Evolutionary conservation across 1,284 basidiomycete genomes (phyloP), one percentile per base, ranked within the genome.

Genomic region (Ustilago shanxiensis): DNA sequence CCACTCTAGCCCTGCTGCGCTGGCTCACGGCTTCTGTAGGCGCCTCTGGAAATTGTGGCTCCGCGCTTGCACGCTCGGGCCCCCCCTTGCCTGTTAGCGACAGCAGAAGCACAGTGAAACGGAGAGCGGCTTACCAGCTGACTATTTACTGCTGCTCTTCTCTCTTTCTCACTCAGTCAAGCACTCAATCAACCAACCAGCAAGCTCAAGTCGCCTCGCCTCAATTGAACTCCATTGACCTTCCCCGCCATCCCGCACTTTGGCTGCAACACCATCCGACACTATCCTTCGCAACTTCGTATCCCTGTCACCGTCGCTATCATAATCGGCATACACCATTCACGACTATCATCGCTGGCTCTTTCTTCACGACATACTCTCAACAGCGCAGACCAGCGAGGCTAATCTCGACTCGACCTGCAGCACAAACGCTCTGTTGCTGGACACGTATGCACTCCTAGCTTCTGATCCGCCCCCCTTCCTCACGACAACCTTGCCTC

Each of bases 91-190:
- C 8, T 18, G 13, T 14, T 8, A 5, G 53, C 24, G 44, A 26
- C 53, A 55, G 52, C 51, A 53, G 33, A 37, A 53, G 51, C 52
- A 33, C 29, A 49, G 47, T 49, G 47, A 49, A 14, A 49, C 47
- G 26, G 24, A 33, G 16, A 18, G 24, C 33, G 28, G 51, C 51
- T 53, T 29, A 53, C 51, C 33, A 18, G 51, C 51, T 53, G 51
- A 53, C 51, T 31, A 35, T 53, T 53, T 31, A 31, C 29, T 33
- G 29, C 47, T 49, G n/a, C n/a, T n/a, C n/a, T 49, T 24, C 47
- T 28, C 6, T 11, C 31, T 49, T n/a, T 55, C 53, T 26, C 35
- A n/a, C 52, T 37, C 52, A 22, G 44, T 24, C 44, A 47, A 22
- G 7, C 22, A 20, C 1, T 22, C 44, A 47, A 29, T 18, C 37